A percentile compares a stretch with the other conserved stretches of the same genome.
Evolutionary conservation across 129 eudicot genomes (phyloP).

Genomic region (Apium graveolens): DNA sequence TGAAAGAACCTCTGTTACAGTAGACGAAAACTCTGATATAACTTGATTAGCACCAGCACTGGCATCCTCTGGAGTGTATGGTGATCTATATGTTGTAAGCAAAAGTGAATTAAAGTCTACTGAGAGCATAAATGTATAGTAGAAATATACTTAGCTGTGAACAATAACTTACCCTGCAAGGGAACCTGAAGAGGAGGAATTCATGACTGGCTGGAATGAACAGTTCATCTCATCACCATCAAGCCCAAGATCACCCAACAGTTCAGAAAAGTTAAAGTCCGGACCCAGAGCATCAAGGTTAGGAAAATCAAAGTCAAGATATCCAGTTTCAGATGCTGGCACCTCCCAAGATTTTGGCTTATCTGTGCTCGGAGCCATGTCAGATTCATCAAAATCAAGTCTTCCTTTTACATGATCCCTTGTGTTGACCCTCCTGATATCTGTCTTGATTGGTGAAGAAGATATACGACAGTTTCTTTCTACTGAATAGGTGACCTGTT

Average conservation of each 20-base stretch:
- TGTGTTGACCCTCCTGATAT: constrained; percentile 26
- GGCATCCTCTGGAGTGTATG: constrained; percentile 28
- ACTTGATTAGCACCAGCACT: constrained; percentile 35
- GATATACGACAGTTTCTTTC: constrained; percentile 62
- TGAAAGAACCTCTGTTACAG: constrained; percentile 46
- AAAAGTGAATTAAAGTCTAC: background rate
- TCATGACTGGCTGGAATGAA: constrained; percentile 28
- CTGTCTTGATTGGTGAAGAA: constrained; percentile 57
- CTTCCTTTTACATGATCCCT: constrained; percentile 84
- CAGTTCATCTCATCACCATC: constrained; percentile 26
- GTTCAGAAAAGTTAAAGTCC: constrained; percentile 53
- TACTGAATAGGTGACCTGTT: constrained; percentile 56
- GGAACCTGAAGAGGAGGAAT: constrained; percentile 53
- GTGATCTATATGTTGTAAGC: constrained; percentile 29
- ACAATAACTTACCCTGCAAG: constrained; percentile 46
- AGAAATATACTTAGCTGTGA: background rate
- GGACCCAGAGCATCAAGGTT: constrained; percentile 59
- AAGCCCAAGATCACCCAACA: constrained; percentile 64
- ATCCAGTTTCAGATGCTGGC: constrained; percentile 43
- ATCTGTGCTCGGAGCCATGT: constrained; percentile 24
- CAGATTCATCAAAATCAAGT: constrained; percentile 66
- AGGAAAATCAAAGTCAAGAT: constrained; percentile 69
- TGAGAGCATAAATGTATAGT: background rate
- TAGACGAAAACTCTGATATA: constrained; percentile 44
- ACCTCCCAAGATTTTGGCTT: constrained; percentile 32